Base-by-base conservation (phyloP, 805 yeast species). In the Ogataea pilisensis region DNA sequence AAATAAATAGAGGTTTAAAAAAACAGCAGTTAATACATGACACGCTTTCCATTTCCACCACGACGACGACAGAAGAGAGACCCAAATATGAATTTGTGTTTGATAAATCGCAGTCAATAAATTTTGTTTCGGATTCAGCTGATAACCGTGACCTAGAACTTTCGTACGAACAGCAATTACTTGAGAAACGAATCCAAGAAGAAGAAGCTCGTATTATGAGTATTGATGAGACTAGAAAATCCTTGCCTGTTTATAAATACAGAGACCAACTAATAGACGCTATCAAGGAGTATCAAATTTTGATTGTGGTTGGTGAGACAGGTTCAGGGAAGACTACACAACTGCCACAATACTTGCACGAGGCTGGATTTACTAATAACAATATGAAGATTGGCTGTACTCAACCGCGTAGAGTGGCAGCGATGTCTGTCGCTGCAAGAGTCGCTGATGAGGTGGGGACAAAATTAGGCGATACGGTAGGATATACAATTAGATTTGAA, bases 261-360 rank as follows among this genome's bases (percentile, higher is more conserved):
- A 66, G 90, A 34, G 66, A 73, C 2, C 71, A 76, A 26, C 70
- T 90, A 14, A 60, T 90, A 24, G 66, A 70, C 0, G 80, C 86
- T 0, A 72, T 90, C 8, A 58, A 62, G 19, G 65, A 73, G 21
- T 72, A 83, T 50, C 95, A 86, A 55, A 88, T 90, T 0, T 65
- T 81, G n/a, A 74, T 91, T 5, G 76, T 91, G 8, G 85, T 89
- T 42, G 98, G 98, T 45, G 97, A 91, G 58, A 91, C 99, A 0
- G 99, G 97, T 34, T 89, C 96, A 0, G 97, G 97, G 54, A 90
- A 90, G 55, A 90, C 97, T 0, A 90, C 97, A 0, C 97, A 90
- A 60, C 59, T 90, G 8, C 96, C 97, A 0, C 97, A 90, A 54
- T 90, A 81, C 55, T 64, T 90, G 11, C 76, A 78, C 43, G 95